These are phyloP conservation scores for Komagataella phaffii DNA, from an alignment of 805 yeast species.

Conservation along the genomic window DNA sequence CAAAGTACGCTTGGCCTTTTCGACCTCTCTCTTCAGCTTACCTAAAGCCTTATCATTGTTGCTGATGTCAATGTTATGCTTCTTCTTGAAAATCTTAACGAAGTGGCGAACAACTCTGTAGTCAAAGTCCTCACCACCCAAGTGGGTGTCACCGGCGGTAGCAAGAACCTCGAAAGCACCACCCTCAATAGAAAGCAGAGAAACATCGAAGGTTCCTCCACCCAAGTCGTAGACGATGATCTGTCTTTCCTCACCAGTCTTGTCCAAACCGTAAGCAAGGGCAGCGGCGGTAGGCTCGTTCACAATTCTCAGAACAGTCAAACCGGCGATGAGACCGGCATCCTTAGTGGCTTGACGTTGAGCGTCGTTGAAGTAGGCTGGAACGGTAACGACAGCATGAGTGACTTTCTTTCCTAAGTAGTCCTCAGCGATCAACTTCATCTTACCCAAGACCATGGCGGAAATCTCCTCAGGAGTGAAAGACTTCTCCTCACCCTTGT, in stretches of 20 bases:
- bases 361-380: slow-evolving; percentile 88
- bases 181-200: slow-evolving; percentile 73
- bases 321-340: slow-evolving; percentile 86
- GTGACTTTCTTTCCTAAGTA: slow-evolving; percentile 75
- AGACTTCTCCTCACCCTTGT: slow-evolving; percentile 72
- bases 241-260: slow-evolving; percentile 72
- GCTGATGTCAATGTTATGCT: slow-evolving; percentile 74
- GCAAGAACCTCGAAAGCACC: slow-evolving; percentile 91
- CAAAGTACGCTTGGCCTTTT: slow-evolving; percentile 93
- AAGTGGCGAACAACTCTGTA: slow-evolving; percentile 80
- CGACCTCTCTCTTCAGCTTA: slow-evolving; percentile 93
- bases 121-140: slow-evolving; percentile 97
- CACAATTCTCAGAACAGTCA: slow-evolving; percentile 77
- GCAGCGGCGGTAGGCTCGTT: slow-evolving; percentile 98
- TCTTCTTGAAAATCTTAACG: slow-evolving; percentile 81
- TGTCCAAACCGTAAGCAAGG: slow-evolving; percentile 89
- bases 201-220: slow-evolving; percentile 96
- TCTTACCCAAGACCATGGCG: slow-evolving; percentile 82
- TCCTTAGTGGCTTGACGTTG: slow-evolving; percentile 92
- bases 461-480: slow-evolving; percentile 94
- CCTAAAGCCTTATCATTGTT: slow-evolving; percentile 78
- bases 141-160: slow-evolving; percentile 92
- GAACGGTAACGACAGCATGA: slow-evolving; percentile 87
- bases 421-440: slow-evolving; percentile 88
- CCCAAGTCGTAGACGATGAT: slow-evolving; percentile 90